A percentile compares a stretch with the other conserved stretches of the same genome.
Conservation (phyloP, 2,329 filamentous ascomycete genomes). For the Fusarium musae region DNA sequence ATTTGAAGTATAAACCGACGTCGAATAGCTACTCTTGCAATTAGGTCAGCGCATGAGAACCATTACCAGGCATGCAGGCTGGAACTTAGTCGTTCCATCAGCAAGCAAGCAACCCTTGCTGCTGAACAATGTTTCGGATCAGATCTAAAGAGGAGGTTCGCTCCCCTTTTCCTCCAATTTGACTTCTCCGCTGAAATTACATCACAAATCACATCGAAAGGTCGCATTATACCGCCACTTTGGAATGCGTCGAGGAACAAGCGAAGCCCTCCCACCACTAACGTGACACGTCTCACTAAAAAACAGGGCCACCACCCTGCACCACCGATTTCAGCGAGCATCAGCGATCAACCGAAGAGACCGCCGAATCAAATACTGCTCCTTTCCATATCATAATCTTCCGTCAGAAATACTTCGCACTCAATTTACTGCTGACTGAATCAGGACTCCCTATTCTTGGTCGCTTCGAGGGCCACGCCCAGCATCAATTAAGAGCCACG, state of each 20-base stretch:
- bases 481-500: constrained; percentile 39
- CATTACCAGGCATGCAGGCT: too few species aligned
- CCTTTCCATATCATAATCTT: not conserved
- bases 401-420: not conserved
- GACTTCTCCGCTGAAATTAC: accelerated
- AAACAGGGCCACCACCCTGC: not conserved
- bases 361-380: too few species aligned
- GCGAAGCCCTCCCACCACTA: not conserved
- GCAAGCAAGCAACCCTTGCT: too few species aligned
- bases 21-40: too few species aligned
- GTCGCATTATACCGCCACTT: not conserved
- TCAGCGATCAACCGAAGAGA: not conserved
- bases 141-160: accelerated
- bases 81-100: accelerated
- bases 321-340: not conserved
- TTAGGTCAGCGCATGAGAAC: not conserved
- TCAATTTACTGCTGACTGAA: not conserved
- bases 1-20: too few species aligned
- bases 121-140: not conserved
- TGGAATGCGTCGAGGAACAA: not conserved
- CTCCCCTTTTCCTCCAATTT: not conserved
- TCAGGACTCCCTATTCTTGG: not conserved
- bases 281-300: not conserved
- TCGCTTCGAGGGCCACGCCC: accelerated
- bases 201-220: too few species aligned